Conservation (phyloP, 2,329 filamentous ascomycete genomes). For the Pyrenophora graminea region DNA sequence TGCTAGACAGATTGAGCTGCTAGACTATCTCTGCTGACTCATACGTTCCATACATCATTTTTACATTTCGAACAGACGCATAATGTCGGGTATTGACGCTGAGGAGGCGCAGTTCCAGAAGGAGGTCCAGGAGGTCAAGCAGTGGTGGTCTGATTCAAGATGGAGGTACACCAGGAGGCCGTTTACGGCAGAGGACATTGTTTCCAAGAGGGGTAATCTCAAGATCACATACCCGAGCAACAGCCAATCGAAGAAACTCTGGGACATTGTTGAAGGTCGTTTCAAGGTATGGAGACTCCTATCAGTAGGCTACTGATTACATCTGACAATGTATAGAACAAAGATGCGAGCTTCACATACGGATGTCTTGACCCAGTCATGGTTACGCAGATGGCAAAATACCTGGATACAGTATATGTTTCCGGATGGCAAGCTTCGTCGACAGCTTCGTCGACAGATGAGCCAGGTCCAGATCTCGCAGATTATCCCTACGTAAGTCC, state of each 20-base stretch:
- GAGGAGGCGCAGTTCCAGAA: slow-evolving; percentile 76
- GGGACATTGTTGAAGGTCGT: slow-evolving; percentile 82
- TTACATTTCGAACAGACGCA: slow-evolving; percentile 5
- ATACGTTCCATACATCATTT: not conserved
- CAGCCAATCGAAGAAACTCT: slow-evolving; percentile 88
- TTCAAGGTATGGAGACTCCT: slow-evolving; percentile 67
- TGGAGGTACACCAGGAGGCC: slow-evolving; percentile 92
- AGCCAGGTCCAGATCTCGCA: slow-evolving; percentile 95
- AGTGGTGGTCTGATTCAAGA: slow-evolving; percentile 91
- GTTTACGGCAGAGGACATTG: slow-evolving; percentile 96
- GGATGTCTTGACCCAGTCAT: slow-evolving; percentile 97
- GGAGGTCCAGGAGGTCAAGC: slow-evolving; percentile 85
- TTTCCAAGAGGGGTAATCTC: slow-evolving; percentile 88
- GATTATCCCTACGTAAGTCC: slow-evolving; percentile 73
- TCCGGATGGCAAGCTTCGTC: slow-evolving; percentile 99
- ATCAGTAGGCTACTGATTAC: not conserved
- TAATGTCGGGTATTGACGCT: slow-evolving; percentile 55
- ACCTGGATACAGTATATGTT: slow-evolving; percentile 96
- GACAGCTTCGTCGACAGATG: slow-evolving; percentile 90
- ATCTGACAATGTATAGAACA: slow-evolving; percentile 60
- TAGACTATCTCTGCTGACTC: not conserved
- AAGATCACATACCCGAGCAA: slow-evolving; percentile 93
- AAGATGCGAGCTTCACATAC: slow-evolving; percentile 90
- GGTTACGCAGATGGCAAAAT: slow-evolving; percentile 99
- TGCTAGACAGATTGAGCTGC: not conserved